Percentiles rank a stretch among this genome's conserved stretches.
These are phyloP conservation scores for Salvia miltiorrhiza DNA, from an alignment of 257 asterid genomes.

Conservation along the genomic window DNA sequence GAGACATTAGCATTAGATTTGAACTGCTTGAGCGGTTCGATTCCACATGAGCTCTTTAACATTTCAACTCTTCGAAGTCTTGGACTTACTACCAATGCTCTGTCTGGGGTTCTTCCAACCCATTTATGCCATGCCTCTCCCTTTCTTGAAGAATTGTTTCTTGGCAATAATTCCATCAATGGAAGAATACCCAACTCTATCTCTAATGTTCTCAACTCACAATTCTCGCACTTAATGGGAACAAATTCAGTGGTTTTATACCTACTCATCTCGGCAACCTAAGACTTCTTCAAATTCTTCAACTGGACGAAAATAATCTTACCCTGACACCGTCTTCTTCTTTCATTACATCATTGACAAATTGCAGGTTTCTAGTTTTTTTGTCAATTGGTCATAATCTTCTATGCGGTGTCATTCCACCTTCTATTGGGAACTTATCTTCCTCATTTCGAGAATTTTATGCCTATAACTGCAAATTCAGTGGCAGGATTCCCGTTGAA, in stretches of 20 bases:
- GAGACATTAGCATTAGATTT: no score
- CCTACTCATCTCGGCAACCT: no score
- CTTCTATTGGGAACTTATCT: neutral
- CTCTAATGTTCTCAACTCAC: no score
- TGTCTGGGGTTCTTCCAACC: conserved; percentile 21
- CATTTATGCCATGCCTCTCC: neutral
- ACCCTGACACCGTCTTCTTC: neutral
- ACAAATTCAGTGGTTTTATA: no score
- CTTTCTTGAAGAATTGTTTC: no score
- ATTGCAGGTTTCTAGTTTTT: neutral
- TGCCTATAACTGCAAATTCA: neutral
- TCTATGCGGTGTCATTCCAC: neutral
- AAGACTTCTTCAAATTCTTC: no score
- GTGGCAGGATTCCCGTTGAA: neutral
- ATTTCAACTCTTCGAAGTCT: conserved; percentile 18
- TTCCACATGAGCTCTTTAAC: neutral
- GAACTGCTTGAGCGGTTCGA: no score
- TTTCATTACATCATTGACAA: neutral
- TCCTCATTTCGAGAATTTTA: neutral
- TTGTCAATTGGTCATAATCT: neutral
- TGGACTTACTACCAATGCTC: neutral
- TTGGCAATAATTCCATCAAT: neutral
- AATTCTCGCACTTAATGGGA: no score
- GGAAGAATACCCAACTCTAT: no score
- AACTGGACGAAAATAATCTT: conserved; percentile 18